Evolutionary conservation across 257 asterid species (phyloP).

Genomic region (Solanum bukasovii): DNA sequence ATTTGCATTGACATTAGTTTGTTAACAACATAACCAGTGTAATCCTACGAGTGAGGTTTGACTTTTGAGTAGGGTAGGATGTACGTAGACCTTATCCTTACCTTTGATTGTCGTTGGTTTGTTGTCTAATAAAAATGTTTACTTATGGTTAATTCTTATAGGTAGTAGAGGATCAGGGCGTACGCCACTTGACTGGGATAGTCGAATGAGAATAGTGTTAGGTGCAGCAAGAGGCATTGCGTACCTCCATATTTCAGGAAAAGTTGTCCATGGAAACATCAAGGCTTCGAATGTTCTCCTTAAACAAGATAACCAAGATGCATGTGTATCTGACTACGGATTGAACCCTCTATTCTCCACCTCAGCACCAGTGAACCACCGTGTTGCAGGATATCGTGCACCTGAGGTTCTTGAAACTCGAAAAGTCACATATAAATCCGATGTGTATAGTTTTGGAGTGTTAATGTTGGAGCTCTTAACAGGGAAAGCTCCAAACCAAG

Average conservation of each 20-base stretch:
- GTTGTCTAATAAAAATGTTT: neutral
- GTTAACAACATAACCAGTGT: neutral
- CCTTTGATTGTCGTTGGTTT: neutral
- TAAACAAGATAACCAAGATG: slow-evolving; percentile 48
- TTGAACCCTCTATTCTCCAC: slow-evolving; percentile 64
- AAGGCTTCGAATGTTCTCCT: slow-evolving; percentile 89
- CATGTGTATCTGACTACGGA: slow-evolving; percentile 73
- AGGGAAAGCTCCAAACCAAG: slow-evolving; percentile 91
- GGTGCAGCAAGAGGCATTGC: slow-evolving; percentile 77
- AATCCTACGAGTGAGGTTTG: neutral
- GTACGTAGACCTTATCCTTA: neutral
- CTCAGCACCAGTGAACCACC: slow-evolving; percentile 60
- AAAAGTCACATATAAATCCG: slow-evolving; percentile 66
- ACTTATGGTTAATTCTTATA: slow-evolving; percentile 5
- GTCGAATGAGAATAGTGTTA: slow-evolving; percentile 58
- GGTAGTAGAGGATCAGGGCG: slow-evolving; percentile 99
- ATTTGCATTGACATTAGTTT: neutral
- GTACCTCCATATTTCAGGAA: slow-evolving; percentile 63
- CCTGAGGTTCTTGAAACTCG: slow-evolving; percentile 90
- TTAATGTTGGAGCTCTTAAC: slow-evolving; percentile 70
- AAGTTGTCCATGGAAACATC: slow-evolving; percentile 83
- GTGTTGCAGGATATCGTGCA: slow-evolving; percentile 83
- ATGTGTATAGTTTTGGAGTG: slow-evolving; percentile 87
- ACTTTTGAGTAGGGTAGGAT: neutral
- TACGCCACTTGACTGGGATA: slow-evolving; percentile 94